Conservation (phyloP, 495 filamentous ascomycete species). For the Trichoderma asperelloides region DNA sequence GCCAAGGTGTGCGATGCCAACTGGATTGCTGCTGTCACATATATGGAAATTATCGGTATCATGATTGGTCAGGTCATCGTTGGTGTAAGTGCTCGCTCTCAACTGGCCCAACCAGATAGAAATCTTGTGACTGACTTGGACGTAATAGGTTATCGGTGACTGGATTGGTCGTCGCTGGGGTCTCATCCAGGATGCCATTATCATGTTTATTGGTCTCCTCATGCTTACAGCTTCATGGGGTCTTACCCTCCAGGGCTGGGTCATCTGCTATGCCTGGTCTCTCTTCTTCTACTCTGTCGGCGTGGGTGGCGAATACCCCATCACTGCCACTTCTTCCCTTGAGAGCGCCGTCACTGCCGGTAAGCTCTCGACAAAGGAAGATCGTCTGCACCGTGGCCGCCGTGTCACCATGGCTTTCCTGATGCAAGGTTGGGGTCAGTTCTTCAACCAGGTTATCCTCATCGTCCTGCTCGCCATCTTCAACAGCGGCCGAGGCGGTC, state of each 20-base stretch:
- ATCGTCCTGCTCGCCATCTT: conserved; percentile 75
- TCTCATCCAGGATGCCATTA: conserved; percentile 81
- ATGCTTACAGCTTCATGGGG: conserved; percentile 88
- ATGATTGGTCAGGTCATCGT: conserved; percentile 78
- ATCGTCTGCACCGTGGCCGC: conserved; percentile 85
- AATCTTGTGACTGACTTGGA: conserved; percentile 10
- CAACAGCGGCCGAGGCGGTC: conserved; percentile 61
- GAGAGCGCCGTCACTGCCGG: conserved; percentile 80
- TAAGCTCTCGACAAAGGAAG: conserved; percentile 76
- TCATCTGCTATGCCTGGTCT: conserved; percentile 86
- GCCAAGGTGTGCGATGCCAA: conserved; percentile 51
- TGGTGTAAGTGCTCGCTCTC: conserved; percentile 36
- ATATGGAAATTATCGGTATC: conserved; percentile 81
- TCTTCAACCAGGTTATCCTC: conserved; percentile 78
- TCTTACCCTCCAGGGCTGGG: conserved; percentile 72
- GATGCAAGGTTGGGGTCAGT: conserved; percentile 96
- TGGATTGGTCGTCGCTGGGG: conserved; percentile 83
- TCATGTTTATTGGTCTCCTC: conserved; percentile 83
- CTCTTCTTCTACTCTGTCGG: conserved; percentile 85
- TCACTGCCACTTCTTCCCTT: conserved; percentile 92
- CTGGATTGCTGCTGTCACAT: conserved; percentile 71
- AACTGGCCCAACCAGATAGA: conserved; percentile 16
- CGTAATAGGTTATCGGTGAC: conserved; percentile 36
- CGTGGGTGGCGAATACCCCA: conserved; percentile 90
- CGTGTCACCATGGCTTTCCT: conserved; percentile 88